Percentiles rank a stretch among this genome's conserved stretches.
These are phyloP conservation scores for Rachicladosporium sp. DNA, from an alignment of 2,329 filamentous ascomycete species.

Conservation along the genomic window DNA sequence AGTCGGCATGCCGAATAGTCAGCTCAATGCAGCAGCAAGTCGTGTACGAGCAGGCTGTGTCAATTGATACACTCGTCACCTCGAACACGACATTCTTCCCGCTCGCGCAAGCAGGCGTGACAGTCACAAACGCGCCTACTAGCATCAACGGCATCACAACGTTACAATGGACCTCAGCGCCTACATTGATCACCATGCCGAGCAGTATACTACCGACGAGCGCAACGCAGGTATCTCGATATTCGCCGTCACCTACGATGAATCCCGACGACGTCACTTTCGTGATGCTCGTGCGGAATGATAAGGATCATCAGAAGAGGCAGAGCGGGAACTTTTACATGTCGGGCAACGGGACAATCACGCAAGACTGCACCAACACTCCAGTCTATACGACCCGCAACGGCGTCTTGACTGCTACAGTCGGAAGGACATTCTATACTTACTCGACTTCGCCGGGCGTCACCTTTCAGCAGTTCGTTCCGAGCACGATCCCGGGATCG, in stretches of 20 bases:
- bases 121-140: slow-evolving; percentile 19
- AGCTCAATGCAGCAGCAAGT: neutral
- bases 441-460: slow-evolving; percentile 17
- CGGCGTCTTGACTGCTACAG: slow-evolving; percentile 16
- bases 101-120: slow-evolving; percentile 13
- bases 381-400: slow-evolving; percentile 17
- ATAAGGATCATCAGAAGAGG: slow-evolving; percentile 7
- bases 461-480: slow-evolving; percentile 13
- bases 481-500: slow-evolving; percentile 14
- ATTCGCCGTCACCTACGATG: slow-evolving; percentile 6
- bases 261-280: slow-evolving; percentile 7
- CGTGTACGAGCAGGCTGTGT: slow-evolving; percentile 18
- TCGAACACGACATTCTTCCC: slow-evolving; percentile 20
- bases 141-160: slow-evolving; percentile 17
- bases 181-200: neutral
- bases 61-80: slow-evolving; percentile 16
- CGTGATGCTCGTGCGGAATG: slow-evolving; percentile 9
- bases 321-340: slow-evolving; percentile 15
- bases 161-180: slow-evolving; percentile 14
- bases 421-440: slow-evolving; percentile 14
- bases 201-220: neutral
- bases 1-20: slow-evolving; percentile 1
- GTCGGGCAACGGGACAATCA: slow-evolving; percentile 14
- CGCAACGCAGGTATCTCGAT: neutral
- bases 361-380: slow-evolving; percentile 18